Evolutionary conservation across 2,329 filamentous ascomycete genomes (phyloP).

Genomic region (Cadophora gregata): DNA sequence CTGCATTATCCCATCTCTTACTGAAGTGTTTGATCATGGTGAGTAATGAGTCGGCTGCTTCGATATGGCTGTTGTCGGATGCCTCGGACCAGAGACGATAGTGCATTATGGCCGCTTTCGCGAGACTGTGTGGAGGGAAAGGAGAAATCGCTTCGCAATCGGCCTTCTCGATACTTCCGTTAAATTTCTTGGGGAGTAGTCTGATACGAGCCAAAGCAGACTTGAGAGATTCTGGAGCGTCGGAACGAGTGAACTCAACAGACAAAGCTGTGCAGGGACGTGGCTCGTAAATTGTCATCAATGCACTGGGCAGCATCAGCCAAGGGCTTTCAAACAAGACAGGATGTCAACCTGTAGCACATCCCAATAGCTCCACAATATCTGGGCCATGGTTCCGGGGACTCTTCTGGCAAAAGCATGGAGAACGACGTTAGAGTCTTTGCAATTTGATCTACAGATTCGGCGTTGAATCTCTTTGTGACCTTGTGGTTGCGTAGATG

Average conservation of each 20-base stretch:
- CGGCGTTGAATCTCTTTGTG: slow-evolving; percentile 14
- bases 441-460: slow-evolving; percentile 31
- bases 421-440: slow-evolving; percentile 33
- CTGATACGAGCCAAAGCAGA: slow-evolving; percentile 23
- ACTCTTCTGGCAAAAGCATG: slow-evolving; percentile 32
- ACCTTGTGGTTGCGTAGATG: slow-evolving; percentile 20
- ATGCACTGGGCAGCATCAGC: slow-evolving; percentile 19
- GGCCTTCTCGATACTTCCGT: slow-evolving; percentile 22
- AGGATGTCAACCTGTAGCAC: slow-evolving; percentile 28
- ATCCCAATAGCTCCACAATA: slow-evolving; percentile 36
- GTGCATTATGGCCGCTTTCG: slow-evolving; percentile 17
- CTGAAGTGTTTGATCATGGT: slow-evolving; percentile 29
- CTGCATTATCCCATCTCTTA: slow-evolving; percentile 28
- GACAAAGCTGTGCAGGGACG: slow-evolving; percentile 3
- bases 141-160: slow-evolving; percentile 29
- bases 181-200: slow-evolving; percentile 23
- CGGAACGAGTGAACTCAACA: neutral
- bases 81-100: slow-evolving; percentile 28
- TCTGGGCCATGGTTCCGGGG: slow-evolving; percentile 31
- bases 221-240: slow-evolving; percentile 26
- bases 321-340: neutral
- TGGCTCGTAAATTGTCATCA: slow-evolving; percentile 31
- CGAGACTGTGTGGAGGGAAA: slow-evolving; percentile 27
- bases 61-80: slow-evolving; percentile 21
- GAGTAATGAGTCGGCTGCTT: slow-evolving; percentile 18